Evolutionary conservation across 768 basidiomycete species (phyloP), one percentile per base, ranked within the genome.

Genomic region (Agaricus blazei): DNA sequence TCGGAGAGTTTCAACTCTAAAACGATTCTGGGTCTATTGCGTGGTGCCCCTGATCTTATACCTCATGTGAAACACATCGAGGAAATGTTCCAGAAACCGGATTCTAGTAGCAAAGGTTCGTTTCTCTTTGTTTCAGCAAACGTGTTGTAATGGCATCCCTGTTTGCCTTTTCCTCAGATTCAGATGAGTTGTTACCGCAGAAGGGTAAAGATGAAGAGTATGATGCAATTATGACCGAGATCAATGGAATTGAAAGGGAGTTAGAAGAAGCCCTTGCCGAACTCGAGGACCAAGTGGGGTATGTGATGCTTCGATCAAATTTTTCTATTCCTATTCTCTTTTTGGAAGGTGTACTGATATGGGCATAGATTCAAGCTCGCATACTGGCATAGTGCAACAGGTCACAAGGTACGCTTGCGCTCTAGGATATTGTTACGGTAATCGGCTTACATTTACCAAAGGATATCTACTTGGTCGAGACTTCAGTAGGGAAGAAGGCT

Each of bases 391-490:
- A 93, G 90, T 59, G 81, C 83, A 2, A 75, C 77, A 48, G 94
- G 95, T 4, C 90, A 85, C 49, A 96, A 96, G 77, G 91, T 84
- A 44, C 28, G 53, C 34, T 41, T 34, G 26, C 27, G 4, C 48
- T 3, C 14, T 40, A 51, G 19, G 15, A n/a, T 34, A 51, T 2
- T 11, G 11, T 41, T 15, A 29, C 9, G 48, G 23, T 45, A 46
- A 34, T 52, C 51, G 38, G n/a, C 31, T 23, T n/a, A 47, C 27
- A 40, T 43, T 29, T 37, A 15, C 38, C 58, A 94, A 19, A 19
- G 88, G 95, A 98, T 66, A 94, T 97, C 34, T 96, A 93, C 67
- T 81, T 94, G 7, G 76, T 98, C 15, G 88, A 95, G 72, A 86
- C 85, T 9, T 75, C 84, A 19, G 72, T 77, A 1, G 70, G 68